These are phyloP conservation scores for Heterococcus sp. DNA, from an alignment of 108 stramenopile genomes.

Conservation along the genomic window DNA sequence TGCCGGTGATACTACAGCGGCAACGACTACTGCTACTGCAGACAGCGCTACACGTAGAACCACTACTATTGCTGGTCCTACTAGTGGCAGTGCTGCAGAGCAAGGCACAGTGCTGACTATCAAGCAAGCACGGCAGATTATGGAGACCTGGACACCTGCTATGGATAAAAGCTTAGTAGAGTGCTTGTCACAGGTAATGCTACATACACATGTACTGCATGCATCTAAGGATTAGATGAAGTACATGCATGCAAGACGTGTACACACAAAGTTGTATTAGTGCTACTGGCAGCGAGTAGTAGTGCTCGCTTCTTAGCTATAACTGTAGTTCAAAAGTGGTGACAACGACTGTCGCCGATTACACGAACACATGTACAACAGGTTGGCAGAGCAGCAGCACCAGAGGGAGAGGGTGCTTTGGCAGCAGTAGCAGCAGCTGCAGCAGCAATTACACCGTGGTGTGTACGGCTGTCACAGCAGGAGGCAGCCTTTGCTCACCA, in stretches of 20 bases:
- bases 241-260: too few species aligned
- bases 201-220: too few species aligned
- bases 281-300: too few species aligned
- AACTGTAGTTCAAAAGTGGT: too few species aligned
- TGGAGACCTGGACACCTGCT: constrained; percentile 27
- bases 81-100: background rate
- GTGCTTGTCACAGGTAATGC: constrained; percentile 3
- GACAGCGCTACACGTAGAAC: background rate
- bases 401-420: background rate
- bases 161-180: constrained; percentile 28
- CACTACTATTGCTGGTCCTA: background rate
- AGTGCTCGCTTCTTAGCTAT: too few species aligned
- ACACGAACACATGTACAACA: too few species aligned
- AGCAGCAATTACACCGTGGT: background rate
- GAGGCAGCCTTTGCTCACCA: background rate
- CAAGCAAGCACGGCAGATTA: constrained; percentile 13
- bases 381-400: background rate
- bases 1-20: background rate
- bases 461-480: background rate
- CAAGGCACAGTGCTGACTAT: constrained; percentile 1
- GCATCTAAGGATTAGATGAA: too few species aligned
- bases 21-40: background rate
- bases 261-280: too few species aligned
- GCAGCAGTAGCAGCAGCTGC: background rate
- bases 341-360: too few species aligned